A percentile compares a stretch with the other conserved stretches of the same genome.
phyloP scores from a whole-genome alignment of 345 rosid species.

The Euclidium syriacum region DNA sequence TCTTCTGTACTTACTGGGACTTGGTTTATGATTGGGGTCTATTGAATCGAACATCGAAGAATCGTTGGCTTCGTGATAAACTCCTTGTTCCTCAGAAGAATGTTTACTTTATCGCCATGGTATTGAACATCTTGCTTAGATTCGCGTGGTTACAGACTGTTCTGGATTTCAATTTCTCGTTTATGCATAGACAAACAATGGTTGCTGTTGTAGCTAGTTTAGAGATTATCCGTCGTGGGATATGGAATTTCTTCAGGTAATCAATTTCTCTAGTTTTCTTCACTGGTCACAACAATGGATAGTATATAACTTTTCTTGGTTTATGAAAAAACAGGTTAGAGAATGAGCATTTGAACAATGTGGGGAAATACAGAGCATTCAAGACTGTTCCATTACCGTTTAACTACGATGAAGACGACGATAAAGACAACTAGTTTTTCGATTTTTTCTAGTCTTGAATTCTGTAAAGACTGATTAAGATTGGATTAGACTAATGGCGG shows the following conservation, averaged over 20 bases:
- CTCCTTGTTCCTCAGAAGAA: conserved; percentile 52
- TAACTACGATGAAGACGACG: conserved; percentile 54
- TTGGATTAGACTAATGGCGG: background rate
- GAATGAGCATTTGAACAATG: conserved; percentile 74
- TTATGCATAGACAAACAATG: conserved; percentile 39
- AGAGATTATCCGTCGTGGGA: conserved; percentile 68
- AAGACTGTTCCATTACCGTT: conserved; percentile 76
- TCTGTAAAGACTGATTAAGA: background rate
- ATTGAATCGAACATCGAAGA: conserved; percentile 48
- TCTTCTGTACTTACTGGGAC: conserved; percentile 61
- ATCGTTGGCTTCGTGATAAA: conserved; percentile 65
- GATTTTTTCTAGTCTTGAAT: background rate
- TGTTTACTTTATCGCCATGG: conserved; percentile 54
- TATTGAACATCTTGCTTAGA: conserved; percentile 49
- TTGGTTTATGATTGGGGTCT: conserved; percentile 75
- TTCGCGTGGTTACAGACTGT: conserved; percentile 76
- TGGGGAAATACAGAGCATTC: conserved; percentile 62
- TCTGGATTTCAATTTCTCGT: conserved; percentile 25
- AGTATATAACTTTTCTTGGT: conserved; percentile 8
- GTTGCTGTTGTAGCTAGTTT: conserved; percentile 56
- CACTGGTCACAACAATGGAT: background rate
- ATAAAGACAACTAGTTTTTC: conserved; percentile 36
- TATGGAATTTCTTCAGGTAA: conserved; percentile 75
- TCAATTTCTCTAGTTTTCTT: background rate
- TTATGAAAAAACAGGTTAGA: conserved; percentile 40